Base-by-base conservation (phyloP, 176 grass and related monocot species). In the Phyllostachys edulis region DNA sequence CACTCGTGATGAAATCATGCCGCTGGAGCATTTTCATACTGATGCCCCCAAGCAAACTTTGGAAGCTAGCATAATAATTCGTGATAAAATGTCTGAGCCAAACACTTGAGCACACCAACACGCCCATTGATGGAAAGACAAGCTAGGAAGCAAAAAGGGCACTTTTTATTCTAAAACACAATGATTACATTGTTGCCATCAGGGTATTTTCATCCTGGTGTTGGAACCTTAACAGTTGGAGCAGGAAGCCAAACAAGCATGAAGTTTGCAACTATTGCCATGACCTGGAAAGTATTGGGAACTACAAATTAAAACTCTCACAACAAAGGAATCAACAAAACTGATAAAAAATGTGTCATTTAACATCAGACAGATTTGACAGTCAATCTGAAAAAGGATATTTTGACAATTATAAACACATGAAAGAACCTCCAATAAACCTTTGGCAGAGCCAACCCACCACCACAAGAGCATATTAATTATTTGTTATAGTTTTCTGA, bases 181-280 rank as follows among this genome's bases (percentile, higher is more conserved):
- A 13, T 8, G 29, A 39, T 77, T 69, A 63, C 65, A 88, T 71
- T 71, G 44, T 14, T 72, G 57, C 15, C 9, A 72, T 41, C 11
- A 71, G 12, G 10, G 59, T 7, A 40, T 63, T 16, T 29, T 29
- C 11, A 63, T 34, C 34, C 14, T 50, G 75, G 54, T 20, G 21
- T 21, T 41, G 42, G 29, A 52, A 32, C 66, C 24, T 60, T 26
- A 15, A 98, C 93, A 10, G 93, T 98, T 81, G 96, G 96, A 89
- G 96, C 96, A 81, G 96, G 96, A 90, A 98, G 96, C 96, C 96
- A 98, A 46, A 95, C 96, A 62, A 98, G 93, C 96, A 98, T 98
- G 78, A 98, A 98, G 90, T 98, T 93, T 73, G 96, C 96, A 90
- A 98, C 82, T 85, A 98, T 94, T 51, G 96, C 96, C 96, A 98